Evolutionary conservation across 768 basidiomycete genomes (phyloP).

Genomic region (Lactarius akahatsu): DNA sequence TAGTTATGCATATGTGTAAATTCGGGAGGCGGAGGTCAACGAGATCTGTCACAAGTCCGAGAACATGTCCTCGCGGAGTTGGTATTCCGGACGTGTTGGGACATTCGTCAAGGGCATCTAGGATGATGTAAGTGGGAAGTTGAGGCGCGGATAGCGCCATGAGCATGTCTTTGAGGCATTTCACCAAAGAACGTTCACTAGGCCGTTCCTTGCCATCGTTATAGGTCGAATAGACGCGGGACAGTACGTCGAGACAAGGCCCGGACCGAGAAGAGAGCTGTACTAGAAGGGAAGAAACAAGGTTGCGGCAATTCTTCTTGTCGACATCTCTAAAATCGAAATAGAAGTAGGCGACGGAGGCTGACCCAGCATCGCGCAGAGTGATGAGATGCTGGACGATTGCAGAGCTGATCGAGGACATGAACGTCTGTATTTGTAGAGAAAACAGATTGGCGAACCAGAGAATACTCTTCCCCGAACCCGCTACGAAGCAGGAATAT

Average conservation of each 20-base stretch:
- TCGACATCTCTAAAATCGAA: background rate
- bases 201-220: background rate
- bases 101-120: background rate
- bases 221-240: background rate
- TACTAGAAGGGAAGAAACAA: background rate
- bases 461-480: background rate
- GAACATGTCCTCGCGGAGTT: background rate
- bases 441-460: background rate
- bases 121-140: background rate
- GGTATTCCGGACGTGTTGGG: background rate
- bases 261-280: background rate
- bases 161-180: conserved; percentile 1
- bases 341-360: background rate
- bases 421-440: background rate
- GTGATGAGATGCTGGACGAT: background rate
- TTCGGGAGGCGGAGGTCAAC: background rate
- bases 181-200: background rate
- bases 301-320: background rate
- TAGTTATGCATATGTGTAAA: background rate
- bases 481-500: background rate
- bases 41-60: background rate
- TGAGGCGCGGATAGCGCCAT: background rate
- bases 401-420: background rate
- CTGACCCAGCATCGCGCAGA: background rate
- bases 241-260: background rate